These are phyloP conservation scores for Alectoria sarmentosa DNA, from an alignment of 495 filamentous ascomycete species.

Conservation along the genomic window DNA sequence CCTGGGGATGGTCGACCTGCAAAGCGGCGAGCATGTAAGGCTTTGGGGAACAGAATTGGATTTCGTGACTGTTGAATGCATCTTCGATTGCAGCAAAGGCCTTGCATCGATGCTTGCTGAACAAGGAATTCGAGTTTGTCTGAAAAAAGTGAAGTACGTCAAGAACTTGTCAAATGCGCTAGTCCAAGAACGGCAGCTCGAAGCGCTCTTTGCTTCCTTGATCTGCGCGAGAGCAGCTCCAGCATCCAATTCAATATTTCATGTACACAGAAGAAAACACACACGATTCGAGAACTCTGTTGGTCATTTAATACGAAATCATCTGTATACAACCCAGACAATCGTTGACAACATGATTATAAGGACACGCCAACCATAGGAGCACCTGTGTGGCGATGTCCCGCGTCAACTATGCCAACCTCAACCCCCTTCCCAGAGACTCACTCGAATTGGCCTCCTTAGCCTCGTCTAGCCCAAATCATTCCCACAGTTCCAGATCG, in stretches of 20 bases:
- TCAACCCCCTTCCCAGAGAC: constrained; percentile 61
- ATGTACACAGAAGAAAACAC: neutral
- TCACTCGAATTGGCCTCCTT: constrained; percentile 95
- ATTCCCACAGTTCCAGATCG: constrained; percentile 54
- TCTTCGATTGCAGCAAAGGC: neutral
- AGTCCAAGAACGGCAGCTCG: constrained; percentile 8
- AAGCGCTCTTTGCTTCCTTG: neutral
- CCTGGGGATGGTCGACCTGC: constrained; percentile 6
- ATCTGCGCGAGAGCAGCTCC: neutral
- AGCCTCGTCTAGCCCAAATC: constrained; percentile 64
- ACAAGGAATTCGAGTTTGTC: neutral
- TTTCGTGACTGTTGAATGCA: neutral
- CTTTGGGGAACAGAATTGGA: neutral
- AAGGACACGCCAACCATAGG: constrained; percentile 1
- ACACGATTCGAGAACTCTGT: neutral
- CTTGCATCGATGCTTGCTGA: constrained; percentile 1
- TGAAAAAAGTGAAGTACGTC: neutral
- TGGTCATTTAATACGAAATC: neutral
- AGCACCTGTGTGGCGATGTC: constrained; percentile 21
- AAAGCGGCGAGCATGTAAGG: neutral
- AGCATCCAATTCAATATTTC: neutral
- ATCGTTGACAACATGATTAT: constrained; percentile 9
- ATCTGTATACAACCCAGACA: neutral
- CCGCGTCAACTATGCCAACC: constrained; percentile 19
- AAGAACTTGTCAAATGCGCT: neutral